These are phyloP conservation scores for Claviceps africana DNA, from an alignment of 2,329 filamentous ascomycete genomes.

Conservation along the genomic window DNA sequence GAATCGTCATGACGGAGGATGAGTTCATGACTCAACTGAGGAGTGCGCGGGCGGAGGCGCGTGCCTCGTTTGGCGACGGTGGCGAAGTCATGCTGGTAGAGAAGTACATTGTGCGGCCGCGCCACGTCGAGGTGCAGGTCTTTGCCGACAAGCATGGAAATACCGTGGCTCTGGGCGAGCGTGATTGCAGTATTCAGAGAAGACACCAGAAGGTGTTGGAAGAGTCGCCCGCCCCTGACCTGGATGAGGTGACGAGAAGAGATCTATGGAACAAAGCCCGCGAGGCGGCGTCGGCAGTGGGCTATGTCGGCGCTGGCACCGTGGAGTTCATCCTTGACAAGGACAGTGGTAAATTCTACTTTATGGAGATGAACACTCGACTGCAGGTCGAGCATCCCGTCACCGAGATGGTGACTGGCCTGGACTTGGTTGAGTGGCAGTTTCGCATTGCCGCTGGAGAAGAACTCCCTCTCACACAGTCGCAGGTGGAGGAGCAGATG, in stretches of 20 bases:
- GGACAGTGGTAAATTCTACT: conserved; percentile 66
- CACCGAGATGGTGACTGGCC: conserved; percentile 55
- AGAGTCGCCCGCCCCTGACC: conserved; percentile 66
- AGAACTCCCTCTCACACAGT: conserved; percentile 40
- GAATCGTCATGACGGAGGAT: conserved; percentile 52
- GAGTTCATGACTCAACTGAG: conserved; percentile 59
- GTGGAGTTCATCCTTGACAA: conserved; percentile 87
- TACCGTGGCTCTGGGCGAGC: conserved; percentile 71
- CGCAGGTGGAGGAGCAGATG: conserved; percentile 61
- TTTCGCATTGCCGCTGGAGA: conserved; percentile 57
- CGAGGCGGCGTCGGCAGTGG: conserved; percentile 56
- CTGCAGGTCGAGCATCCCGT: conserved; percentile 96
- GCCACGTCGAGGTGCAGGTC: conserved; percentile 82
- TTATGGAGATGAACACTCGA: conserved; percentile 74
- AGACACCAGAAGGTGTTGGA: conserved; percentile 86
- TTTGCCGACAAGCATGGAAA: conserved; percentile 72
- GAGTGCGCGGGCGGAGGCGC: conserved; percentile 61
- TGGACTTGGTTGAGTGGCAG: conserved; percentile 86
- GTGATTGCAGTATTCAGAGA: conserved; percentile 78
- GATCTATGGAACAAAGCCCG: conserved; percentile 54
- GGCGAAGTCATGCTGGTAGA: conserved; percentile 74
- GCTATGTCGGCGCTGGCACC: conserved; percentile 81
- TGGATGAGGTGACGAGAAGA: conserved; percentile 42
- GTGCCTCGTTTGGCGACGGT: conserved; percentile 67
- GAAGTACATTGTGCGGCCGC: conserved; percentile 62